Base-by-base conservation (phyloP, 2,329 filamentous ascomycete genomes). In the Pseudocercospora cruenta region DNA sequence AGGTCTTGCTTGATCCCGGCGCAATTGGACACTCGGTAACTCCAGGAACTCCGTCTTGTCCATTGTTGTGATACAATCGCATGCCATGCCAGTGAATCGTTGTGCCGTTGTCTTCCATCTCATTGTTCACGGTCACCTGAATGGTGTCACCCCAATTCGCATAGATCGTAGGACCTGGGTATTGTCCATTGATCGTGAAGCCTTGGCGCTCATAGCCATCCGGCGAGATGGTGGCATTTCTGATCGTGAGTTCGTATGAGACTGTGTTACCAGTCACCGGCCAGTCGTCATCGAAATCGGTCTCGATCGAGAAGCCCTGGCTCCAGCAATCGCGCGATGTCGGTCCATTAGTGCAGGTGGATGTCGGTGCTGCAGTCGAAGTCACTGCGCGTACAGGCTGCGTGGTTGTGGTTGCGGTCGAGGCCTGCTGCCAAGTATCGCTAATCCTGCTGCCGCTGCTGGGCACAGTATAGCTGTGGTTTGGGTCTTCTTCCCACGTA, bases 11-110 rank as follows among this genome's bases (percentile, higher is more conserved):
- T 5, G 83, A 71, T 0, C 85, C 85, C 0, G 85, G 84, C 0
- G 86, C 80, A 24, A 83, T 78, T 1, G 78, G 79, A 66, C 80
- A 82, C 66, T 82, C 79, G 1, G 81, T 82, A 10, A 82, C 72
- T 53, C 82, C 82, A 28, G 78, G 78, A 3, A 88, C 86, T 62
- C 88, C 88, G 69, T 90, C 88, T 60, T 85, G 80, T 62, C 83
- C 79, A 69, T 85, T 86, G 57, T 81, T 85, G 71, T 82, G 79
- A 66, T 83, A 79, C 72, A 90, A 86, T 6, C 85, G 83, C 36
- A 90, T 78, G 22, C 87, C 88, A 71, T 90, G 88, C 78, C 83
- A 90, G 72, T 90, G 88, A 19, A 90, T 84, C 8, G 82, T 82
- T 7, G 87, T 89, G 33, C 87, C 87, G 67, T 90, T 90, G 67